These are phyloP conservation scores for Leptoxyphium fumago DNA, from an alignment of 2,329 filamentous ascomycete genomes.

Conservation along the genomic window DNA sequence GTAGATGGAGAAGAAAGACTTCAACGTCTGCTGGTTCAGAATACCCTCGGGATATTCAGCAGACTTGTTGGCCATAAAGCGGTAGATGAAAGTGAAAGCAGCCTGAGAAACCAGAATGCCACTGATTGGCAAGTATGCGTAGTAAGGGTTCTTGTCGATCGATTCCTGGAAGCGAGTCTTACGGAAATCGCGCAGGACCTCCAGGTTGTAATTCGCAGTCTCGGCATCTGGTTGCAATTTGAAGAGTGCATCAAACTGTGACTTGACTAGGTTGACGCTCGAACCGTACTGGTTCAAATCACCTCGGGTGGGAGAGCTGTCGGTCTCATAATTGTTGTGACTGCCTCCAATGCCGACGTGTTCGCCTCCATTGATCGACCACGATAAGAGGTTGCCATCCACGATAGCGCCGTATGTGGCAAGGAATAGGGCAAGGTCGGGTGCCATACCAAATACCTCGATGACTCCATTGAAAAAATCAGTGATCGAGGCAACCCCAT, in stretches of 20 bases:
- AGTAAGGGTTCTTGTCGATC: slow-evolving; percentile 15
- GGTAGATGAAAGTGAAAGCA: slow-evolving; percentile 21
- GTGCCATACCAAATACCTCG: slow-evolving; percentile 16
- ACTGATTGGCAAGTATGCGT: slow-evolving; percentile 11
- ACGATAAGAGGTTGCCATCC: slow-evolving; percentile 14
- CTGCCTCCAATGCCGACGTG: slow-evolving; percentile 13
- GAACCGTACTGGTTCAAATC: slow-evolving; percentile 18
- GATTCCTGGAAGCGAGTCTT: slow-evolving; percentile 15
- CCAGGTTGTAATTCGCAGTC: slow-evolving; percentile 19
- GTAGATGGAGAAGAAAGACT: slow-evolving; percentile 25
- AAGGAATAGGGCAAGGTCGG: slow-evolving; percentile 19
- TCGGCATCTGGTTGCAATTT: slow-evolving; percentile 10
- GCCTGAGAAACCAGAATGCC: slow-evolving; percentile 18
- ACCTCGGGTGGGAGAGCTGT: slow-evolving; percentile 17
- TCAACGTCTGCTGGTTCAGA: slow-evolving; percentile 23
- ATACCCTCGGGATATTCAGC: slow-evolving; percentile 23
- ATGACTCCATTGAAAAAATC: slow-evolving; percentile 18
- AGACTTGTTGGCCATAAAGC: slow-evolving; percentile 26
- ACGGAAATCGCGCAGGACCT: slow-evolving; percentile 15
- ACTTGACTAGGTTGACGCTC: slow-evolving; percentile 8
- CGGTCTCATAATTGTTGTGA: slow-evolving; percentile 23
- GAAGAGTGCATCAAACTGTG: slow-evolving; percentile 15
- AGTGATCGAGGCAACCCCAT: slow-evolving; percentile 20
- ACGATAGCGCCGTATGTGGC: slow-evolving; percentile 20
- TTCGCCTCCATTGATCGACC: slow-evolving; percentile 16